Conservation (phyloP, 2,329 filamentous ascomycete genomes). For the Pestalotiopsis sp. region DNA sequence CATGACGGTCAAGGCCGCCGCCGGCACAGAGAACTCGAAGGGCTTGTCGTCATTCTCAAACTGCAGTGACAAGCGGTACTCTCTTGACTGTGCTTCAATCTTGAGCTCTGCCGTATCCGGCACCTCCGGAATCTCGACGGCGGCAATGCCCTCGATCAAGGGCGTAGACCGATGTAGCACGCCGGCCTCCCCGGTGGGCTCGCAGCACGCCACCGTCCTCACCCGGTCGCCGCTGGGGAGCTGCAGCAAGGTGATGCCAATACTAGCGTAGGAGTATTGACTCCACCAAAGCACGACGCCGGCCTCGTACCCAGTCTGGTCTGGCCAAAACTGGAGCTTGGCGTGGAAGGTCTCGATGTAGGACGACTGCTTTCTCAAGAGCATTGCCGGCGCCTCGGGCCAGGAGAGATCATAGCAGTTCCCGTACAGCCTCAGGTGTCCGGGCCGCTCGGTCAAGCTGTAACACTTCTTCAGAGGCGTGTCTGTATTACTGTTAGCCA, state of each 20-base stretch:
- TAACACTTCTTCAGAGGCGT: conserved; percentile 50
- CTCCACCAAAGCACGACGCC: conserved; percentile 58
- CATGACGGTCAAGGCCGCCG: conserved; percentile 26
- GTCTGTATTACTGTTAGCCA: conserved; percentile 31
- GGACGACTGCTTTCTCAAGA: conserved; percentile 56
- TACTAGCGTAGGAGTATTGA: conserved; percentile 40
- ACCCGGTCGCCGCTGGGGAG: conserved; percentile 13
- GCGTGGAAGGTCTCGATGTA: conserved; percentile 44
- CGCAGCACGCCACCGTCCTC: conserved; percentile 20
- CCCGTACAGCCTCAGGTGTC: conserved; percentile 50
- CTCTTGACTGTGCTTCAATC: conserved; percentile 20
- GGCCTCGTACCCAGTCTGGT: conserved; percentile 47
- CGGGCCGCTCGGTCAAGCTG: conserved; percentile 45
- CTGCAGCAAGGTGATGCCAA: conserved; percentile 29
- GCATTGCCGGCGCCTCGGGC: conserved; percentile 52
- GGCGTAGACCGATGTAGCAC: conserved; percentile 13
- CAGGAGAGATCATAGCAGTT: conserved; percentile 53
- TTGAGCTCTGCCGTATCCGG: conserved; percentile 14
- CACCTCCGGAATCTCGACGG: neutral
- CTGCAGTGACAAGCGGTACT: conserved; percentile 20
- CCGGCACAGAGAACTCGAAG: conserved; percentile 17
- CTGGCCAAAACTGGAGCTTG: conserved; percentile 48
- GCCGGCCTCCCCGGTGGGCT: conserved; percentile 23
- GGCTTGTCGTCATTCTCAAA: neutral
- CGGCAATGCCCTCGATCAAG: neutral